Evolutionary conservation across 768 basidiomycete species (phyloP), one percentile per base, ranked within the genome.

Genomic region (Tephrocybe rancida): DNA sequence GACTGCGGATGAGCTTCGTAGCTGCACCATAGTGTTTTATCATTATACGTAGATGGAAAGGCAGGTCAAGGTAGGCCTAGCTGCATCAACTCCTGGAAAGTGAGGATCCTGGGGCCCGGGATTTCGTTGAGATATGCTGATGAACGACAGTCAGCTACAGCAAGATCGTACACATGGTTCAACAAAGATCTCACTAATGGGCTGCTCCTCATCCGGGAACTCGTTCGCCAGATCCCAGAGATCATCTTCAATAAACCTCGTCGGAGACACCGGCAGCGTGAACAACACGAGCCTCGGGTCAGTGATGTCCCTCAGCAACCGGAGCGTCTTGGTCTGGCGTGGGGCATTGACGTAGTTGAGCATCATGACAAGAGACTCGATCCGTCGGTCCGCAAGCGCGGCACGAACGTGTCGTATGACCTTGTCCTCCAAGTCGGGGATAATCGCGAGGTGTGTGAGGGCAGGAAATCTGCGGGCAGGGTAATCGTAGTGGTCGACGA

Each of bases 191-290:
- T 43, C 32, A 59, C 60, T 29, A 42, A 52, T 27, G 16, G 50
- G 51, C 46, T 48, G 50, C 19, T 55, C 60, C 49, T 61, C 58
- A 24, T 63, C 60, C 22, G 58, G 60, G 38, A 53, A 61, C 47
- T 52, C 46, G 19, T 26, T 54, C 9, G 62, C 62, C 41, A 63
- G 57, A 43, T 61, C 57, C 57, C 62, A 63, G 9, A 61, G 22
- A 49, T 63, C 57, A 46, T 61, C 60, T 44, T 64, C 62, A 5
- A 64, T 53, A 49, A 50, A 63, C 18, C 50, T 25, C 38, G 48
- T 57, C 26, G 29, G 11, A 10, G 50, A 43, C 35, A 55, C 18
- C 13, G 60, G 54, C 26, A 64, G 51, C 19, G 56, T 61, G 46
- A 63, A 63, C 34, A 55, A 9, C 10, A 59, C 54, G 10, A 61